Percentiles rank a stretch among this genome's conserved stretches.
phyloP scores from a whole-genome alignment of 2,329 filamentous ascomycete genomes.

The Alternaria sp. region DNA sequence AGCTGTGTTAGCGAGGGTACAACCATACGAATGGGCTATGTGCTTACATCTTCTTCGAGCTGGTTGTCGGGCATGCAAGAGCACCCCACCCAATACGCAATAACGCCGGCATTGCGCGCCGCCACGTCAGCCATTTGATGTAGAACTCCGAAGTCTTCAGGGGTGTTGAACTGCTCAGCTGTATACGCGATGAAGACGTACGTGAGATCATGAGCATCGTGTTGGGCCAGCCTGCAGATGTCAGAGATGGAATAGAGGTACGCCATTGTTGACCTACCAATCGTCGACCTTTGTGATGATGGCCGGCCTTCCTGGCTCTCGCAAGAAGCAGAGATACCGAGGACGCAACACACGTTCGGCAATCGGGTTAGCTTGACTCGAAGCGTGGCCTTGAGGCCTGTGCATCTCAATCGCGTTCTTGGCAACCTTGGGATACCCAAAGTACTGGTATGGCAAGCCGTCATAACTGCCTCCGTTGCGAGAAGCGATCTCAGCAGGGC shows the following conservation, averaged over 20 bases:
- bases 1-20: not conserved
- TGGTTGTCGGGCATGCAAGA: slow-evolving; percentile 51
- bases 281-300: slow-evolving; percentile 35
- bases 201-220: slow-evolving; percentile 28
- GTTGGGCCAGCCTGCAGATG: slow-evolving; percentile 21
- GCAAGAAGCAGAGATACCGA: slow-evolving; percentile 39
- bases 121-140: slow-evolving; percentile 49
- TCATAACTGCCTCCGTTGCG: slow-evolving; percentile 37
- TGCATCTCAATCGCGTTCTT: slow-evolving; percentile 37
- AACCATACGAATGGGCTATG: not conserved
- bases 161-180: slow-evolving; percentile 46
- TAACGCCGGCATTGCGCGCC: slow-evolving; percentile 45
- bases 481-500: slow-evolving; percentile 12
- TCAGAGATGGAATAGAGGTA: not conserved
- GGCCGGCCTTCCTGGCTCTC: slow-evolving; percentile 21
- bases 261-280: slow-evolving; percentile 13
- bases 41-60: slow-evolving; percentile 37
- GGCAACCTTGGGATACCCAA: slow-evolving; percentile 41
- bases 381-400: not conserved
- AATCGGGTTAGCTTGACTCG: slow-evolving; percentile 27
- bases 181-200: slow-evolving; percentile 55
- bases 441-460: slow-evolving; percentile 34
- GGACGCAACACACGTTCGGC: slow-evolving; percentile 36
- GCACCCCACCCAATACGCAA: slow-evolving; percentile 54
- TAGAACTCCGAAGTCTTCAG: slow-evolving; percentile 36